Base-by-base conservation (phyloP, 1,139 yeast species). In the Suzukiozyma palmioleophila region DNA sequence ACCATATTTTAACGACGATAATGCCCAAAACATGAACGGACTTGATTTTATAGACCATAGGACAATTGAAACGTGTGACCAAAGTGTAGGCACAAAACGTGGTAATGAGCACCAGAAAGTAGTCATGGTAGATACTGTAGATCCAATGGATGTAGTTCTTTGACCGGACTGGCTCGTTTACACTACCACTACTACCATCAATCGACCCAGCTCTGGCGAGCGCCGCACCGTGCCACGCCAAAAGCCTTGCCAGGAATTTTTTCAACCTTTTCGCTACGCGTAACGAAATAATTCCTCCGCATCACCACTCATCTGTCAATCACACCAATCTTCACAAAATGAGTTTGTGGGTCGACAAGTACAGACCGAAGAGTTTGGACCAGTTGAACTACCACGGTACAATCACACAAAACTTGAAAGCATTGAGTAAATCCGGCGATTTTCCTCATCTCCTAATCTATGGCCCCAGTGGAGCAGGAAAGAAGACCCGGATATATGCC, bases 381-480 rank as follows among this genome's bases (percentile, higher is more conserved):
- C 71, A 72, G 30, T 69, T 92, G 40, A 78, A 81, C 40, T 90
- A 76, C 58, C 95, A 89, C 55, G 64, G 62, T 1, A 73, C 71
- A 5, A 76, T 90, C 26, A 80, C 96, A 0, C 62, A 66, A 34
- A 77, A 83, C 44, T 66, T 92, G 33, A 64, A 68, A 40, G 80
- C 94, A 1, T 65, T 86, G 38, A 81, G 88, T 2, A 63, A 75
- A 2, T 75, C 89, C 2, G 92, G 90, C 2, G 97, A 94, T 58
- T 84, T 92, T 57, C 99, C 99, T 3, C 98, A 92, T 66, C 64
- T 92, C 39, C 66, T 92, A 31, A 78, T 92, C 9, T 90, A 90
- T 58, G 99, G 99, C 0, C 97, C 98, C 1, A 81, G 90, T 36
- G 99, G 99, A 5, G 86, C 96, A 13, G 99, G 99, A 44, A 92